phyloP scores from a whole-genome alignment of 495 filamentous ascomycete species.

The Penicillium desertorum region DNA sequence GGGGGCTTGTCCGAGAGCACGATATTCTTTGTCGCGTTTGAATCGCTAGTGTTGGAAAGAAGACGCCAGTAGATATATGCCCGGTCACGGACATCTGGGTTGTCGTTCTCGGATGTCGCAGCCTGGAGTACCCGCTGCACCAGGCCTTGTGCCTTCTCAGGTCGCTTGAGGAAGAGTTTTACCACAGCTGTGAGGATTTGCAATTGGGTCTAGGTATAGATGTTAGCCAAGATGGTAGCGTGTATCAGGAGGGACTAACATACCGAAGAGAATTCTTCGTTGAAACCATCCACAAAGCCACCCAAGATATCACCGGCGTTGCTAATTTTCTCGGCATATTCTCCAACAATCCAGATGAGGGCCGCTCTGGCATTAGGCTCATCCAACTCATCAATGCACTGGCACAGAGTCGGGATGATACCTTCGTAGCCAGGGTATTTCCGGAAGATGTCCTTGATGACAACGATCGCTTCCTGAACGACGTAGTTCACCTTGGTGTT shows the following conservation, averaged over 20 bases:
- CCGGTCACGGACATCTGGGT: conserved; percentile 93
- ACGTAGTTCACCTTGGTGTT: conserved; percentile 98
- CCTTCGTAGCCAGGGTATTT: conserved; percentile 98
- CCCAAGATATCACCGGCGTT: conserved; percentile 89
- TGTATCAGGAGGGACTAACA: conserved; percentile 17
- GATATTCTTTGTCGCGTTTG: conserved; percentile 82
- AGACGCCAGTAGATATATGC: conserved; percentile 99
- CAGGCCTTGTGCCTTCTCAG: conserved; percentile 85
- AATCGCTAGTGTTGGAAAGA: conserved; percentile 78
- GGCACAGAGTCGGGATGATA: conserved; percentile 93
- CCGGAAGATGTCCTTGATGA: conserved; percentile 97
- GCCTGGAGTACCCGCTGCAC: conserved; percentile 92
- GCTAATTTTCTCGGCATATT: conserved; percentile 98
- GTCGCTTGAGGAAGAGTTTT: conserved; percentile 95
- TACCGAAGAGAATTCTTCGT: conserved; percentile 87
- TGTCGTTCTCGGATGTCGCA: conserved; percentile 92
- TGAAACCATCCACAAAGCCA: conserved; percentile 87
- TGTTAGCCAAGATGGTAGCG: background rate
- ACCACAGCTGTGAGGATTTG: conserved; percentile 96
- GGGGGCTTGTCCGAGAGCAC: conserved; percentile 90
- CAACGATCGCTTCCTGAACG: conserved; percentile 95
- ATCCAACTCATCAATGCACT: conserved; percentile 95
- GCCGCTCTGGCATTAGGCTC: conserved; percentile 90
- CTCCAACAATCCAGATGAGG: conserved; percentile 97
- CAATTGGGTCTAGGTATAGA: conserved; percentile 68